Conservation (phyloP, 768 basidiomycete genomes). For the Arthromyces matolae region DNA sequence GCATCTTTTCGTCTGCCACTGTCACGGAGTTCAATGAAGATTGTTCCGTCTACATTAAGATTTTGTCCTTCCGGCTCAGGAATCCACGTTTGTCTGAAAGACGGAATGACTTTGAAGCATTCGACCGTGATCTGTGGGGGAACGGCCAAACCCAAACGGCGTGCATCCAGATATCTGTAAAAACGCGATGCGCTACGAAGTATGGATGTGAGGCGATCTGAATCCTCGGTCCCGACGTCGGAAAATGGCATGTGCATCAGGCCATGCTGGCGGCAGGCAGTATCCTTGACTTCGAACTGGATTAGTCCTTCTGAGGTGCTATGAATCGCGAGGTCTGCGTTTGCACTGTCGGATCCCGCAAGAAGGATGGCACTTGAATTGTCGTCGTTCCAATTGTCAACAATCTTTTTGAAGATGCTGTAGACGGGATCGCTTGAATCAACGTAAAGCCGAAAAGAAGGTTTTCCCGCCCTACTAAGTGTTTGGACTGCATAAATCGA, state of each 20-base stretch:
- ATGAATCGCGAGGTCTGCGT: not conserved
- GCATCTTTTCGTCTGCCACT: not conserved
- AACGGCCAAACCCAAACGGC: not conserved
- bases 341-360: not conserved
- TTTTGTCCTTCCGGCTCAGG: not conserved
- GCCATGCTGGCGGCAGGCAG: not conserved
- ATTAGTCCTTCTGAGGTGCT: not conserved
- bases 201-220: not conserved
- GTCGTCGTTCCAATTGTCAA: not conserved
- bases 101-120: not conserved
- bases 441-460: not conserved
- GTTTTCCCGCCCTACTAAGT: not conserved
- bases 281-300: not conserved
- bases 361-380: not conserved
- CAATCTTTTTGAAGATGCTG: not conserved
- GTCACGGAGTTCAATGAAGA: not conserved
- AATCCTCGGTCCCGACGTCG: not conserved
- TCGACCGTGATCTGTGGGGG: not conserved
- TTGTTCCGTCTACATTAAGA: not conserved
- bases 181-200: not conserved
- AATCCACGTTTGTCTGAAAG: not conserved
- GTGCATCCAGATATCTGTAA: not conserved
- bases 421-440: not conserved
- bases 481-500: constrained; percentile 1
- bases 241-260: not conserved